Percentiles rank a stretch among this genome's conserved stretches.
Conservation (phyloP, 345 rosid genomes). For the Aquilaria yunnanensis region DNA sequence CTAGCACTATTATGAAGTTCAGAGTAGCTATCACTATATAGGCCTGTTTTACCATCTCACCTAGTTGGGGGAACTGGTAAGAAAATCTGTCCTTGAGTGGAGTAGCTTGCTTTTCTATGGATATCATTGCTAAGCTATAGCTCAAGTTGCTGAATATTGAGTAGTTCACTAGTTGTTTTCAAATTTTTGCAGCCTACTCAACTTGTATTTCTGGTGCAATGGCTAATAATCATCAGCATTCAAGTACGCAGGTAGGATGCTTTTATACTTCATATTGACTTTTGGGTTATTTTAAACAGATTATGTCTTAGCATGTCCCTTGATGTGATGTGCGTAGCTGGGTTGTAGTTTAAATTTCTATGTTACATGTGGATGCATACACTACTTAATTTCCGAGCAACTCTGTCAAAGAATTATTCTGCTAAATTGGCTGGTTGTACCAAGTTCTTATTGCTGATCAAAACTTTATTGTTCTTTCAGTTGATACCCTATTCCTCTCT, state of each 20-base stretch:
- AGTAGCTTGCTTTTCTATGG: no score
- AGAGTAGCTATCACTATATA: no score
- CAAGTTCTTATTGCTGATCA: no score
- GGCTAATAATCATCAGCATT: conserved; percentile 66
- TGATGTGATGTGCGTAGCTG: not conserved
- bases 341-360: not conserved
- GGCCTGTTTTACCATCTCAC: no score
- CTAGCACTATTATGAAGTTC: no score
- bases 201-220: conserved; percentile 26
- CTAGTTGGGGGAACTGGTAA: no score
- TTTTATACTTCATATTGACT: not conserved
- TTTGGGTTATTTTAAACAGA: conserved; percentile 4
- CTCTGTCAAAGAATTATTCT: not conserved
- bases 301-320: conserved; percentile 9
- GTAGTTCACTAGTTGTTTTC: no score
- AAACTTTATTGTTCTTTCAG: no score
- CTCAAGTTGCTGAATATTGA: no score
- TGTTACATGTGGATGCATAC: not conserved
- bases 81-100: no score
- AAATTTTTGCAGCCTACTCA: conserved; percentile 12
- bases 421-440: not conserved
- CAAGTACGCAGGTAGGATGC: conserved; percentile 53
- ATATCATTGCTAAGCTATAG: no score
- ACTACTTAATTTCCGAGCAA: no score
- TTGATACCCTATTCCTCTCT: not conserved